Conservation (phyloP, 306 rosid genomes). For the Quillaja saponaria region DNA sequence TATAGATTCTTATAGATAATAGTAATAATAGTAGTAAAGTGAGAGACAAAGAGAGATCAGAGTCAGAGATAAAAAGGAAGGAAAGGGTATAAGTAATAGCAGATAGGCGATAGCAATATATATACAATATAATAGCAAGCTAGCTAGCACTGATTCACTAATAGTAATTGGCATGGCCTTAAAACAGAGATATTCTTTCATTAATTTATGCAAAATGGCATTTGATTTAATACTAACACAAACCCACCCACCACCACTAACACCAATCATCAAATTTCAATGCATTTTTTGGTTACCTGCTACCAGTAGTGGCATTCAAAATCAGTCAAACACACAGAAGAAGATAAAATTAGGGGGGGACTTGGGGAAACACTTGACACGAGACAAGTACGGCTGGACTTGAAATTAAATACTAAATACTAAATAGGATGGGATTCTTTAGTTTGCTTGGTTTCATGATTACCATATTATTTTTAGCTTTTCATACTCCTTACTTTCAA, state of each 20-base stretch:
- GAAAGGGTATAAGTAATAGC: neutral
- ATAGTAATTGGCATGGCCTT: neutral
- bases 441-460: constrained; percentile 58
- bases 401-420: too few species aligned
- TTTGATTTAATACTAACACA: constrained; percentile 22
- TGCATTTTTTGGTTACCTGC: constrained; percentile 39
- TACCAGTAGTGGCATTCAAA: constrained; percentile 33
- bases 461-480: constrained; percentile 65
- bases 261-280: neutral
- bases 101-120: neutral
- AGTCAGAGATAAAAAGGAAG: neutral
- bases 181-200: neutral
- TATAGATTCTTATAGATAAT: constrained; percentile 36
- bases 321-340: constrained; percentile 37
- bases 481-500: constrained; percentile 38
- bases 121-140: too few species aligned
- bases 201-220: constrained; percentile 49
- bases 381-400: constrained; percentile 20
- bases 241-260: constrained; percentile 5
- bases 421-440: constrained; percentile 13
- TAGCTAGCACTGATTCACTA: neutral
- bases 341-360: too few species aligned
- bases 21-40: too few species aligned
- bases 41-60: constrained; percentile 10
- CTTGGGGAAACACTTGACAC: constrained; percentile 24